Base-by-base conservation (phyloP, 441 rosid genomes). In the Pelargonium fulgidum region DNA sequence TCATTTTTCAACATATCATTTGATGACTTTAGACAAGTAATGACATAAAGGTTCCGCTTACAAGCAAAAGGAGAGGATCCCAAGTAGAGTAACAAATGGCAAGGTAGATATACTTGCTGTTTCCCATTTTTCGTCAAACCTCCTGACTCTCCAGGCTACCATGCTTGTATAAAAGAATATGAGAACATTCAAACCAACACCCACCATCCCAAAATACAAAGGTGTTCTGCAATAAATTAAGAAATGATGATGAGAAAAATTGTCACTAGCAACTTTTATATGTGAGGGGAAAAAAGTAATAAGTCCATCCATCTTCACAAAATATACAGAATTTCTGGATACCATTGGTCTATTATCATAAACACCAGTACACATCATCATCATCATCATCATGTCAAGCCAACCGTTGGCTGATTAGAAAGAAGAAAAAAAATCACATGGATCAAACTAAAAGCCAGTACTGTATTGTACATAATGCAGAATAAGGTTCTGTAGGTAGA, bases 61-160 rank as follows among this genome's bases (percentile, higher is more conserved):
- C 97, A 88, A 77, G 93, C 89, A 83, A 87, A 89, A 91, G 12
- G 97, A 87, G 77, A 88, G 69, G 50, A 91, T 75, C 74, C 96
- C 96, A n/a, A 94, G 82, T 12, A 90, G 75, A 44, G 96, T 94
- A 65, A 91, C 88, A 68, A 82, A 85, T 64, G 99, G 97, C 80
- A 94, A 83, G 41, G 96, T 87, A 42, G 93, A 81, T 78, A 88
- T 71, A 77, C 90, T 85, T 68, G 90, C 76, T 13, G 84, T 78
- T 79, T 91, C 93, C 93, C 92, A 90, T 71, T 94, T 94, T 72
- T 90, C 99, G 73, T 94, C 97, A 56, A 87, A 85, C 81, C 96
- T 87, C 81, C 92, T 84, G 73, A 82, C 78, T 72, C 92, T 84
- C 96, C 96, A 91, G 0, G 92, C 81, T 64, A 88, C 71, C 88